Evolutionary conservation across 2,329 filamentous ascomycete genomes (phyloP).

Genomic region (Ascosphaera acerosa): DNA sequence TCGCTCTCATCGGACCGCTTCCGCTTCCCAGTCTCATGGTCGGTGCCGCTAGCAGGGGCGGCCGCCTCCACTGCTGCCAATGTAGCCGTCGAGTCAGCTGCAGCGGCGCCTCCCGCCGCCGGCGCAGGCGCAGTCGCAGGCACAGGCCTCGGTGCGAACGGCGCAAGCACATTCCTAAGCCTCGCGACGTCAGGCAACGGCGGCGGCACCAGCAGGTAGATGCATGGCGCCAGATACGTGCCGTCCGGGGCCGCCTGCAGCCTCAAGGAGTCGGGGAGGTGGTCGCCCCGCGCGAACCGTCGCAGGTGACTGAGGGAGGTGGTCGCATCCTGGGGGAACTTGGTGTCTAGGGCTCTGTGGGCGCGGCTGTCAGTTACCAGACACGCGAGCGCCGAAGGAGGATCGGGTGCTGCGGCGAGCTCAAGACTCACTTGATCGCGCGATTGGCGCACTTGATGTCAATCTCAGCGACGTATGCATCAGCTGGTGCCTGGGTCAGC

Average conservation of each 20-base stretch:
- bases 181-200: slow-evolving; percentile 15
- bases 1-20: not conserved
- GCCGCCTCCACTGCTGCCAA: no score
- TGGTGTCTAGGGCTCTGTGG: slow-evolving; percentile 16
- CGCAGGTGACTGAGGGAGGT: slow-evolving; percentile 15
- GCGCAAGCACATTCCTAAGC: slow-evolving; percentile 14
- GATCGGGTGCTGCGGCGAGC: not conserved
- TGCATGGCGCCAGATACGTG: slow-evolving; percentile 10
- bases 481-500: slow-evolving; percentile 10
- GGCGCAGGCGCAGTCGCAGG: slow-evolving; percentile 2
- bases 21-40: not conserved
- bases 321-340: slow-evolving; percentile 13
- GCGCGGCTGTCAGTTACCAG: no score
- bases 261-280: slow-evolving; percentile 12
- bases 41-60: not conserved
- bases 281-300: slow-evolving; percentile 16
- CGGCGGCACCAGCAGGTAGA: slow-evolving; percentile 19
- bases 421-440: slow-evolving; percentile 16
- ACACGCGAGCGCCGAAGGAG: no score
- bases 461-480: slow-evolving; percentile 21
- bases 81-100: no score
- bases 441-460: slow-evolving; percentile 20
- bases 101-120: no score
- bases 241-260: slow-evolving; percentile 1
- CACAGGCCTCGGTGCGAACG: slow-evolving; percentile 11